Evolutionary conservation across 805 yeast genomes (phyloP), one percentile per base, ranked within the genome.

Genomic region (Barnettozyma sucrosica): DNA sequence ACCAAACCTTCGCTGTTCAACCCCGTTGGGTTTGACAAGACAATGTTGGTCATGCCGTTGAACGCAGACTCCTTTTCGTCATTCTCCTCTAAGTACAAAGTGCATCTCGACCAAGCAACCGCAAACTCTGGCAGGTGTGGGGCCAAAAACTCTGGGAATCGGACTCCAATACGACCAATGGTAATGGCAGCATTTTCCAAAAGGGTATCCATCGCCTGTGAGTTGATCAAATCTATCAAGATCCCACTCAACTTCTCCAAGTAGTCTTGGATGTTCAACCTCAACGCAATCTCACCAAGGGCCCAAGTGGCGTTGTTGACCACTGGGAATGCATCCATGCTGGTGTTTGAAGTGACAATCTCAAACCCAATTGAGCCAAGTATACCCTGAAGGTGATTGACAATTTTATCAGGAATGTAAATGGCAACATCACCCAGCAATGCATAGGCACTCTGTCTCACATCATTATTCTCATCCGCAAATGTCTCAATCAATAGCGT

Each of bases 231-330:
- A 7, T 82, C 80, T 14, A 84, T 76, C 47, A 87, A 65, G 20
- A 81, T 64, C 38, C 70, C 72, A 51, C 81, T 69, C 52, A 85
- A 65, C 51, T 79, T 80, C 34, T 64, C 66, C 40, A 83, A 63
- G 58, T 76, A 83, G 14, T 80, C 81, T 38, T 67, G 67, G 51
- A 83, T 55, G 36, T 72, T 70, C 1, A 71, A 69, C 47, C 86
- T 76, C 58, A 89, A 70, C 4, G 88, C 74, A 26, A 93, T 79
- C 63, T 93, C 96, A 39, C 99, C 98, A 13, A 86, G 68, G 2
- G 96, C 79, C 99, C 99, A 93, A 43, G 88, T 81, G 1, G 98
- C 93, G 65, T 93, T 93, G 66, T 86, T 87, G 57, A 83, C 82
- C 2, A 85, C 89, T 0, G 92, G 80, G 50, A 69, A 72, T 2